Evolutionary conservation across 129 eudicot species (phyloP).

Genomic region (Pittosporum tobira): DNA sequence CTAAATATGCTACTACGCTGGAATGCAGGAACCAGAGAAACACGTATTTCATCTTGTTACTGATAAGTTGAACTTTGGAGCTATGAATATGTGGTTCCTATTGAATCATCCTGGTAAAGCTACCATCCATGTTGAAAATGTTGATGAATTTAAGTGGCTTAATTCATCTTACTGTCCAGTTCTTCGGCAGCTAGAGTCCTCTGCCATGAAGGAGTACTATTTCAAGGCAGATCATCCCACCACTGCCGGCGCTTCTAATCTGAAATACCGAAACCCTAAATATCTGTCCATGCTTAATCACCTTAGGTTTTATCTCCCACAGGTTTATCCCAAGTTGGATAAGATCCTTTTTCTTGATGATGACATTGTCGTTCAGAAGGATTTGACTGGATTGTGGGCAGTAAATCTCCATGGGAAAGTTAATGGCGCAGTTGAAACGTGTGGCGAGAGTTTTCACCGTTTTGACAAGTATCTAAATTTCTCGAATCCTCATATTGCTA

Average conservation of each 20-base stretch:
- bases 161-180: constrained; percentile 94
- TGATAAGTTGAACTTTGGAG: constrained; percentile 85
- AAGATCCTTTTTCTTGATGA: constrained; percentile 92
- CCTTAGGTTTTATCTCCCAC: constrained; percentile 86
- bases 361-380: constrained; percentile 93
- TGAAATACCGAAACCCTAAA: constrained; percentile 90
- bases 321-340: constrained; percentile 81
- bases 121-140: constrained; percentile 91
- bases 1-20: constrained; percentile 12
- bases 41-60: constrained; percentile 94
- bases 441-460: constrained; percentile 94
- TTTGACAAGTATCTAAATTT: constrained; percentile 87
- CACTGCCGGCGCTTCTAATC: constrained; percentile 64
- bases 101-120: constrained; percentile 97
- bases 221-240: constrained; percentile 87
- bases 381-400: constrained; percentile 72
- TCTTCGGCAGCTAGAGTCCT: constrained; percentile 76
- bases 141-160: constrained; percentile 91
- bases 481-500: constrained; percentile 85
- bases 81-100: constrained; percentile 96
- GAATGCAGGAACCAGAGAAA: constrained; percentile 82
- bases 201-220: constrained; percentile 94
- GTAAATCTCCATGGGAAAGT: constrained; percentile 78
- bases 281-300: constrained; percentile 95
- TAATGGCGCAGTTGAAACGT: constrained; percentile 89